phyloP scores from a whole-genome alignment of 805 yeast species.

The Candida germanica region DNA sequence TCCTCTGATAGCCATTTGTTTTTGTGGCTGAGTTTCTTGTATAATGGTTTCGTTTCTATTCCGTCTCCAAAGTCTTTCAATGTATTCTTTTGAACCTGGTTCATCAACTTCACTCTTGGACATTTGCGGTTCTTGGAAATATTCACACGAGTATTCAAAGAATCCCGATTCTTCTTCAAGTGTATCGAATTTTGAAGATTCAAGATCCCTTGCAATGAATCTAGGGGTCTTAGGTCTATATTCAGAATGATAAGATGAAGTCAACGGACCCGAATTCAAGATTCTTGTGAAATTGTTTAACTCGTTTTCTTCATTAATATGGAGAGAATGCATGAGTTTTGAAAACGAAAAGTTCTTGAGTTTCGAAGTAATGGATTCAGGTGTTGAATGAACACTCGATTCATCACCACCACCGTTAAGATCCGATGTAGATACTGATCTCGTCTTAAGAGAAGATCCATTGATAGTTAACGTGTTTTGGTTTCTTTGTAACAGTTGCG shows the following conservation, averaged over 20 bases:
- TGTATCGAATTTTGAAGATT: conserved; percentile 13
- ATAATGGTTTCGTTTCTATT: conserved; percentile 85
- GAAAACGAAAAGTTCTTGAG: conserved; percentile 32
- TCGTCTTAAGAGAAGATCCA: conserved; percentile 25
- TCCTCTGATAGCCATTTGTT: conserved; percentile 76
- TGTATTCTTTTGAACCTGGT: conserved; percentile 85
- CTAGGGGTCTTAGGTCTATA: conserved; percentile 59
- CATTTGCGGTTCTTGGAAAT: conserved; percentile 96
- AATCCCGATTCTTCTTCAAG: conserved; percentile 61
- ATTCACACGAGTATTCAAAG: conserved; percentile 77
- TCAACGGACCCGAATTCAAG: conserved; percentile 34
- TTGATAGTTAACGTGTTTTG: conserved; percentile 26
- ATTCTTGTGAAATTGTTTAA: conserved; percentile 36
- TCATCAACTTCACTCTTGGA: conserved; percentile 80
- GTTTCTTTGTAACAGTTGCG: conserved; percentile 15
- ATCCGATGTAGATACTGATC: conserved; percentile 27
- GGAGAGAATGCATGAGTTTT: conserved; percentile 34
- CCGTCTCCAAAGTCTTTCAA: conserved; percentile 82
- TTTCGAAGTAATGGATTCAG: conserved; percentile 31
- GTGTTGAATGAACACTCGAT: conserved; percentile 17
- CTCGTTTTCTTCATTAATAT: conserved; percentile 41
- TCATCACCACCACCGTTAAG: conserved; percentile 14
- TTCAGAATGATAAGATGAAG: conserved; percentile 39
- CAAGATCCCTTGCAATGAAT: conserved; percentile 35
- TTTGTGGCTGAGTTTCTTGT: conserved; percentile 86